A percentile compares a stretch with the other conserved stretches of the same genome.
Evolutionary conservation across 805 yeast species (phyloP).

Genomic region (Spathaspora arborariae): DNA sequence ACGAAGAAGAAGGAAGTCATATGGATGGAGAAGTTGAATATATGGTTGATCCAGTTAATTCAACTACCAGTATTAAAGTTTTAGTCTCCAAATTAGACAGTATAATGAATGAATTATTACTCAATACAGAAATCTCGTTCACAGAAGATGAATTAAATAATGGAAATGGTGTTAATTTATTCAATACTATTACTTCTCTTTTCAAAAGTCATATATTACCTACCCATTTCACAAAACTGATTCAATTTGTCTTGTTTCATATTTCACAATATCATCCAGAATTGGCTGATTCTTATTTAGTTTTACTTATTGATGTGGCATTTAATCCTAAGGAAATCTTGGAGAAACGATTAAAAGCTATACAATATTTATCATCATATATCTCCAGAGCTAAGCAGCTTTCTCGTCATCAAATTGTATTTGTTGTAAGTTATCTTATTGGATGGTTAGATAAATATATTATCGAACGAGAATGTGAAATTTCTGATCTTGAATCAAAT

Average conservation of each 20-base stretch:
- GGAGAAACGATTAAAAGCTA: conserved; percentile 78
- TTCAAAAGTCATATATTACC: conserved; percentile 84
- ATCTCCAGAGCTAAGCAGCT: conserved; percentile 81
- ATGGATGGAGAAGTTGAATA: conserved; percentile 42
- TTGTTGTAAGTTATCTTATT: conserved; percentile 76
- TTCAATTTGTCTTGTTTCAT: conserved; percentile 80
- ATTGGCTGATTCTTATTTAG: conserved; percentile 80
- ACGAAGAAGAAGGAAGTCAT: conserved; percentile 26
- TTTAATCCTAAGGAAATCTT: conserved; percentile 64
- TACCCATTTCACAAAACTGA: conserved; percentile 85
- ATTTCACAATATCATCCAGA: conserved; percentile 79
- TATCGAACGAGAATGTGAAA: conserved; percentile 80
- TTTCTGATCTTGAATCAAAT: conserved; percentile 38
- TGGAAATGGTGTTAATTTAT: conserved; percentile 65
- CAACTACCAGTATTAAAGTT: conserved; percentile 46
- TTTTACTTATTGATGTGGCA: conserved; percentile 76
- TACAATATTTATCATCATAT: conserved; percentile 88
- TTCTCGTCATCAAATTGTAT: conserved; percentile 67
- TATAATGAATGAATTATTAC: conserved; percentile 56
- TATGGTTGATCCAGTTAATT: conserved; percentile 34
- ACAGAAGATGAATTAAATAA: conserved; percentile 47
- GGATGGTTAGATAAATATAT: conserved; percentile 84
- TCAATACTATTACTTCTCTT: conserved; percentile 68
- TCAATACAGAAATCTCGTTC: conserved; percentile 46
- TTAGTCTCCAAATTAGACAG: conserved; percentile 70